Conservation (phyloP, 2,329 filamentous ascomycete species). For the Colletotrichum sp. region DNA sequence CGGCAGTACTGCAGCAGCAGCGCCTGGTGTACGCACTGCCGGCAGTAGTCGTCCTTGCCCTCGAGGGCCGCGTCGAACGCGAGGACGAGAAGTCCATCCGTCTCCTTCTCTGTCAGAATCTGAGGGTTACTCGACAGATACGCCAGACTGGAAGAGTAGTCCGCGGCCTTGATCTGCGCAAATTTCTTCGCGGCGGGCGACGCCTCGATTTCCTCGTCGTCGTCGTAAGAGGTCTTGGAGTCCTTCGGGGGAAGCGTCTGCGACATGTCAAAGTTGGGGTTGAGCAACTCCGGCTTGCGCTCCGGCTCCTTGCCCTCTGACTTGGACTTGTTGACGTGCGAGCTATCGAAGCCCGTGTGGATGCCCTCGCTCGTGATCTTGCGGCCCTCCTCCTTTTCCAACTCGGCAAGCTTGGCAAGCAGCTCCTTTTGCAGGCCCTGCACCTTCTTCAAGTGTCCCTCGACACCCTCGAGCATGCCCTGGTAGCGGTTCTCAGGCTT, state of each 20-base stretch:
- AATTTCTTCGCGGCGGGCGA: constrained; percentile 83
- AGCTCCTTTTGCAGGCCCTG: constrained; percentile 79
- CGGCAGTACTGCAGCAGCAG: constrained; percentile 94
- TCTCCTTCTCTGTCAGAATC: constrained; percentile 84
- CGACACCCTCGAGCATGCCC: constrained; percentile 80
- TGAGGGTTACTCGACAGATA: constrained; percentile 82
- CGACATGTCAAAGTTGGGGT: constrained; percentile 58
- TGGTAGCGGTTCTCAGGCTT: constrained; percentile 69
- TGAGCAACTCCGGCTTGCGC: constrained; percentile 74
- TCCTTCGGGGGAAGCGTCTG: constrained; percentile 26
- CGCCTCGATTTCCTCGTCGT: constrained; percentile 77
- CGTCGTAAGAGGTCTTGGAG: constrained; percentile 56
- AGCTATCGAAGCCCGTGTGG: constrained; percentile 89
- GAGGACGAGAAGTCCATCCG: constrained; percentile 87
- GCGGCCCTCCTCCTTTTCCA: constrained; percentile 82
- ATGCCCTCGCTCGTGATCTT: constrained; percentile 96
- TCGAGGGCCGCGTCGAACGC: constrained; percentile 89
- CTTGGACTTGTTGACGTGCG: constrained; percentile 72
- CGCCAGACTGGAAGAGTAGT: constrained; percentile 75
- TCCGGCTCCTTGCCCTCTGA: constrained; percentile 49
- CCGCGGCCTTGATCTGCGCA: constrained; percentile 74
- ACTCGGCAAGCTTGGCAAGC: constrained; percentile 72
- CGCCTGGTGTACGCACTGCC: constrained; percentile 91
- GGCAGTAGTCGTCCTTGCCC: constrained; percentile 75
- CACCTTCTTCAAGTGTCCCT: constrained; percentile 79